Evolutionary conservation across 78 protist species (phyloP), one percentile per base, ranked within the genome.

Genomic region (Dictyostelium capitatum): DNA sequence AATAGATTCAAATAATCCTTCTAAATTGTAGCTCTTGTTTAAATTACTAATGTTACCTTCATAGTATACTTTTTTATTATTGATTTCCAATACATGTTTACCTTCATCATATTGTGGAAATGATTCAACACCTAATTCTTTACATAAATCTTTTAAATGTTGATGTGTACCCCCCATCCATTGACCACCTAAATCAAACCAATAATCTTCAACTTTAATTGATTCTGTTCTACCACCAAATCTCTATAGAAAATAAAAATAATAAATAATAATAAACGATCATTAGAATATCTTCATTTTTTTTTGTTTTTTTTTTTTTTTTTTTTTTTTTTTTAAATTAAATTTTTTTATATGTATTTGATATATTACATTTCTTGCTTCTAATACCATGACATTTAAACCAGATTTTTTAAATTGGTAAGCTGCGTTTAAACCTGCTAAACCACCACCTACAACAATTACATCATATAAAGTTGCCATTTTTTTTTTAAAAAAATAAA

Each of bases 151-250:
- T 50, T 65, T 74, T 32, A 87, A 77, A 64, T 64, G 46, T 30
- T 74, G 64, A 77, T 87, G 93, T 43, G 93, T 87, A 59, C 93
- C 93, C 1, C 93, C 92, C 93, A 87, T 87, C 93, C 93, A 87
- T 77, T 87, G 93, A 32, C 93, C 93, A 20, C 93, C 93, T 12
- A 87, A 78, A 87, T 87, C 93, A 50, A 87, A 87, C 93, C 93
- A 87, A 87, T 87, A 87, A 32, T 78, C 93, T 41, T 87, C 93
- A 12, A 87, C 93, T 47, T 77, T 62, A 12, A 47, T 72, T 32
- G 93, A 87, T 51, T 87, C 93, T 14, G 93, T 87, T 77, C 93
- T 74, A 41, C 93, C 93, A 20, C 93, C 93, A 87, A 87, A 87
- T 77, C 93, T 87, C 84, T 78, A 50, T n/a, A 47, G 20, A 50